Conservation (phyloP, 768 basidiomycete species). For the Naganishia friedmannii region DNA sequence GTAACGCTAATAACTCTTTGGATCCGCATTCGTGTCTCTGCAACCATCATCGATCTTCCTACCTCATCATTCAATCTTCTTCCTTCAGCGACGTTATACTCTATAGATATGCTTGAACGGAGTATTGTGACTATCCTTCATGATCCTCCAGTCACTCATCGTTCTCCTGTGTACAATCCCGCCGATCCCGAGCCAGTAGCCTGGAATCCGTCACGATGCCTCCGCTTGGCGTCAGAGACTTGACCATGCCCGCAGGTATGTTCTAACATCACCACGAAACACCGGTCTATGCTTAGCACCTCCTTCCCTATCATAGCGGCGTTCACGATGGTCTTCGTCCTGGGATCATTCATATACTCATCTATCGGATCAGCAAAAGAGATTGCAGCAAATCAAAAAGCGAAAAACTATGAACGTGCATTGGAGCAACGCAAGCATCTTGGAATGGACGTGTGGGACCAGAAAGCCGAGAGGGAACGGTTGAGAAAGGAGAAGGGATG, state of each 20-base stretch:
- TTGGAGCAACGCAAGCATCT: conserved; percentile 33
- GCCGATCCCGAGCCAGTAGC: neutral
- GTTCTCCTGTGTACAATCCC: neutral
- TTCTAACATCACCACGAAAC: neutral
- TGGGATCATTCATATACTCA: conserved; percentile 38
- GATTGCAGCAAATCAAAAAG: conserved; percentile 33
- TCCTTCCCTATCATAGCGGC: conserved; percentile 31
- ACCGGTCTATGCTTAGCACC: neutral
- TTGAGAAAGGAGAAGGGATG: conserved; percentile 25
- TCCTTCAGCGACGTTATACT: no score
- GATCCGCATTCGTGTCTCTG: neutral
- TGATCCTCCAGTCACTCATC: no score
- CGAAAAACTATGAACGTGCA: conserved; percentile 27
- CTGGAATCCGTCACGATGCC: neutral
- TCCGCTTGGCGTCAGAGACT: conserved; percentile 7
- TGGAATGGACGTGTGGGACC: conserved; percentile 38
- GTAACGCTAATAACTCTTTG: neutral
- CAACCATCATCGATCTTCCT: neutral
- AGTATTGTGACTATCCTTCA: no score
- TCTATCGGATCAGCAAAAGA: conserved; percentile 38
- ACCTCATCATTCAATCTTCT: no score
- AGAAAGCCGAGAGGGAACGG: conserved; percentile 25
- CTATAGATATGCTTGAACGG: no score
- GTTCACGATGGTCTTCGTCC: conserved; percentile 44
- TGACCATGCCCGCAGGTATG: conserved; percentile 14